Percentiles rank a stretch among this genome's conserved stretches.
Evolutionary conservation across 805 yeast species (phyloP).

Genomic region (Yamadazyma ubonensis): DNA sequence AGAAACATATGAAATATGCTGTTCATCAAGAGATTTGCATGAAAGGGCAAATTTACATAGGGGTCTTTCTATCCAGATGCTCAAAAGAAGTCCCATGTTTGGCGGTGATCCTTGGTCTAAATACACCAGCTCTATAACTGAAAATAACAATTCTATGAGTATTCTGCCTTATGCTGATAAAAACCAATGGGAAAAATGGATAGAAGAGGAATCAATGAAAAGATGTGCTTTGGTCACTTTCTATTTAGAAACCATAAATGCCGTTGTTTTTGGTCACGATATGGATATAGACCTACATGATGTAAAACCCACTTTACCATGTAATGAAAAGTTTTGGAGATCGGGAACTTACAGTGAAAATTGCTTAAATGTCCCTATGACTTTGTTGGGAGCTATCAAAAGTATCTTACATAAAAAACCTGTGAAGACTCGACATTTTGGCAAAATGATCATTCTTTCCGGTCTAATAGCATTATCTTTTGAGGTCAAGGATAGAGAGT

Average conservation of each 20-base stretch:
- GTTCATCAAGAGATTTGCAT: constrained; percentile 62
- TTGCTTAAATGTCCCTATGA: constrained; percentile 16
- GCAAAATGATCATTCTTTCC: constrained; percentile 18
- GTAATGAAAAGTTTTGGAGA: constrained; percentile 26
- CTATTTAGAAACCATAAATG: constrained; percentile 32
- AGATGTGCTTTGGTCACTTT: constrained; percentile 31
- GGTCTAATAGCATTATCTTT: constrained; percentile 19
- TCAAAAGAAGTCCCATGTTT: constrained; percentile 25
- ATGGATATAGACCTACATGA: constrained; percentile 22
- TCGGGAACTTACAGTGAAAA: constrained; percentile 16
- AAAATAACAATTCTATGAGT: constrained; percentile 12
- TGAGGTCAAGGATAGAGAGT: constrained; percentile 20
- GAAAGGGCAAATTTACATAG: constrained; percentile 80
- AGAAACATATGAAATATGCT: constrained; percentile 71
- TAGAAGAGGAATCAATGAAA: constrained; percentile 33
- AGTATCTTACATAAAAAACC: constrained; percentile 20
- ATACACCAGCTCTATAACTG: constrained; percentile 7
- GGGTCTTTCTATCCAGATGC: constrained; percentile 49
- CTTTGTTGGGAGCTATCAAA: constrained; percentile 21
- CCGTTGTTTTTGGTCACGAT: constrained; percentile 33
- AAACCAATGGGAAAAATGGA: constrained; percentile 27
- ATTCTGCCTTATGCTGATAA: constrained; percentile 6
- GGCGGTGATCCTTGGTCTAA: constrained; percentile 37
- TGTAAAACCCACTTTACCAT: constrained; percentile 24
- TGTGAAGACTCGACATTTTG: constrained; percentile 20